phyloP scores from a whole-genome alignment of 345 rosid genomes.

The Boechera retrofracta region DNA sequence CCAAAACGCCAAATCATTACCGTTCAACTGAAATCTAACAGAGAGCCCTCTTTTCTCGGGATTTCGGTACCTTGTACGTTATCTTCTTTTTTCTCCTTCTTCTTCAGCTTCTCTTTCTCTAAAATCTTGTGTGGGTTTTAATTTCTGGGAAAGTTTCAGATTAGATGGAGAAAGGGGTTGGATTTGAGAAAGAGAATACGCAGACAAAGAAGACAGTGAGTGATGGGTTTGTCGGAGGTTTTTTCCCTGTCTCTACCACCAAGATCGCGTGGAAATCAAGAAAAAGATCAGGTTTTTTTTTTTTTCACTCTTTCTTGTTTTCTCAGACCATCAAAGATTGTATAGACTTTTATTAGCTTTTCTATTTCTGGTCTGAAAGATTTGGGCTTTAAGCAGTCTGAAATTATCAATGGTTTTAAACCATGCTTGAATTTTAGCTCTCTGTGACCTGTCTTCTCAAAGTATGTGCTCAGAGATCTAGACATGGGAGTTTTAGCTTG shows the following conservation, averaged over 20 bases:
- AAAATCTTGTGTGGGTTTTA: conserved; percentile 5
- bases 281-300: conserved; percentile 65
- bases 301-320: neutral
- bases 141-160: conserved; percentile 7
- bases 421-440: conserved; percentile 17
- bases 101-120: conserved; percentile 18
- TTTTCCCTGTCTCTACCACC: conserved; percentile 71
- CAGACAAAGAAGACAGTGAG: conserved; percentile 48
- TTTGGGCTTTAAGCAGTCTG: neutral
- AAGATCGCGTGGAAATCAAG: conserved; percentile 82
- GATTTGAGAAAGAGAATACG: conserved; percentile 29
- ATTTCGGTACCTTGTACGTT: conserved; percentile 32
- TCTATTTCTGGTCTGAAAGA: conserved; percentile 3
- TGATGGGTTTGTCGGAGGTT: conserved; percentile 62
- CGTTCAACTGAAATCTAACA: conserved; percentile 44
- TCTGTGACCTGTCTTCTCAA: neutral
- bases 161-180: conserved; percentile 40
- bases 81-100: conserved; percentile 40
- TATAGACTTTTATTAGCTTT: neutral
- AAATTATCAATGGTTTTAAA: neutral
- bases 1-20: conserved; percentile 45
- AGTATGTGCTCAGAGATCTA: conserved; percentile 19
- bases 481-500: conserved; percentile 5
- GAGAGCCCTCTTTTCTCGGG: neutral
- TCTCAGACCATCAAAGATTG: neutral